phyloP scores from a whole-genome alignment of 805 yeast species.

The Priceomyces melissophilus region DNA sequence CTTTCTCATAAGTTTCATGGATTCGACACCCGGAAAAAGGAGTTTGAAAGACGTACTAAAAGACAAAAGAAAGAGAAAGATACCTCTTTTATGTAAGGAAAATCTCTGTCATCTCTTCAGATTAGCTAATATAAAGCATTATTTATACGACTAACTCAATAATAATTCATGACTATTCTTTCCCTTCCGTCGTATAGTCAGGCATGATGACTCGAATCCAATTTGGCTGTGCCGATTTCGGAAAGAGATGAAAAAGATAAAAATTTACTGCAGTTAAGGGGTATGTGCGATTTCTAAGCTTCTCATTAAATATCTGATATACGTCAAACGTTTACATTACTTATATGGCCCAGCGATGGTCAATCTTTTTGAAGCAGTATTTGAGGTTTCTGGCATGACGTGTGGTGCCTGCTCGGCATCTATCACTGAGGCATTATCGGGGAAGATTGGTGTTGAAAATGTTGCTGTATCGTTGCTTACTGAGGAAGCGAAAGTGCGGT shows the following conservation, averaged over 20 bases:
- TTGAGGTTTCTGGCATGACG: constrained; percentile 37
- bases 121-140: too few relatives aligned
- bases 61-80: not conserved
- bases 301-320: not conserved
- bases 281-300: not conserved
- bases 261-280: constrained; percentile 1
- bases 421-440: constrained; percentile 29
- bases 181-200: too few relatives aligned
- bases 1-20: constrained; percentile 81
- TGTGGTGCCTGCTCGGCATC: constrained; percentile 43
- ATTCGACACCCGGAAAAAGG: constrained; percentile 2
- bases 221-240: constrained; percentile 5
- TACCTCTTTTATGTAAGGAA: not conserved
- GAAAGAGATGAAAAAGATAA: constrained; percentile 12
- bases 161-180: too few relatives aligned
- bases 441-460: constrained; percentile 18
- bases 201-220: too few relatives aligned
- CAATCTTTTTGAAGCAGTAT: constrained; percentile 3
- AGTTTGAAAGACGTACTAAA: not conserved
- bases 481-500: constrained; percentile 30
- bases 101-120: not conserved
- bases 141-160: too few relatives aligned
- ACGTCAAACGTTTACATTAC: not conserved
- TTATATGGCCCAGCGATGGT: not conserved
- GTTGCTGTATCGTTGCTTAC: constrained; percentile 36